Conservation (phyloP, 371 early-diverging fungal genomes). For the Smittium mucronatum region DNA sequence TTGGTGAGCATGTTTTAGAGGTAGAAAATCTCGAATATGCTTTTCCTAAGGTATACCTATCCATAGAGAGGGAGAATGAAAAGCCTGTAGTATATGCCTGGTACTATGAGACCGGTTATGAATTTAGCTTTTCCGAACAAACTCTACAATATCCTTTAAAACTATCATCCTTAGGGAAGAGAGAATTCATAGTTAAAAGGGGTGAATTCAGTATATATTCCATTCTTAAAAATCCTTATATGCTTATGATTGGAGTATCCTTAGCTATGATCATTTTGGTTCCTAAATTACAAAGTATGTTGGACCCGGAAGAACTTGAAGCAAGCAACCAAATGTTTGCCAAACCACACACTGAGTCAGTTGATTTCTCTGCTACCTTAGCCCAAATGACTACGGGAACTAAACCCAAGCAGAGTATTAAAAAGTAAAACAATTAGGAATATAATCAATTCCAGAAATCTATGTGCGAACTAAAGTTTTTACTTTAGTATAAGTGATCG, state of each 20-base stretch:
- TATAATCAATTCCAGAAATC: too few species aligned
- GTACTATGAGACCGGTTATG: conserved; percentile 33
- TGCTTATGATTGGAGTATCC: conserved; percentile 42
- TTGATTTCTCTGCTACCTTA: conserved; percentile 3
- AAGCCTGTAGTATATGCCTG: conserved; percentile 32
- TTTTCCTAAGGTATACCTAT: conserved; percentile 36
- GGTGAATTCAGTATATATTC: conserved; percentile 36
- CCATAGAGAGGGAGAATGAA: conserved; percentile 25
- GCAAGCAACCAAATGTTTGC: conserved; percentile 8
- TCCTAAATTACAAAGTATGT: conserved; percentile 37
- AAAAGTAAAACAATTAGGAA: not conserved
- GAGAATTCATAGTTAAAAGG: conserved; percentile 23
- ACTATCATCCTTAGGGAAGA: conserved; percentile 28
- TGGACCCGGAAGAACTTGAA: conserved; percentile 14
- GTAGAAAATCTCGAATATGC: conserved; percentile 29
- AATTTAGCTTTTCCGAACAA: conserved; percentile 33
- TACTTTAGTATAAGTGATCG: too few species aligned
- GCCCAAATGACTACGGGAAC: conserved; percentile 3
- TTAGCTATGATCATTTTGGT: conserved; percentile 36
- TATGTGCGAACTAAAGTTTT: too few species aligned
- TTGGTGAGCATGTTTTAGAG: conserved; percentile 37
- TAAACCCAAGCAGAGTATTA: not conserved
- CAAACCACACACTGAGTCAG: not conserved
- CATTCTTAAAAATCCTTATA: conserved; percentile 42
- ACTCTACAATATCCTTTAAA: conserved; percentile 33